These are phyloP conservation scores for Kodamaea sp. DNA, from an alignment of 1,139 yeast genomes.

Conservation along the genomic window DNA sequence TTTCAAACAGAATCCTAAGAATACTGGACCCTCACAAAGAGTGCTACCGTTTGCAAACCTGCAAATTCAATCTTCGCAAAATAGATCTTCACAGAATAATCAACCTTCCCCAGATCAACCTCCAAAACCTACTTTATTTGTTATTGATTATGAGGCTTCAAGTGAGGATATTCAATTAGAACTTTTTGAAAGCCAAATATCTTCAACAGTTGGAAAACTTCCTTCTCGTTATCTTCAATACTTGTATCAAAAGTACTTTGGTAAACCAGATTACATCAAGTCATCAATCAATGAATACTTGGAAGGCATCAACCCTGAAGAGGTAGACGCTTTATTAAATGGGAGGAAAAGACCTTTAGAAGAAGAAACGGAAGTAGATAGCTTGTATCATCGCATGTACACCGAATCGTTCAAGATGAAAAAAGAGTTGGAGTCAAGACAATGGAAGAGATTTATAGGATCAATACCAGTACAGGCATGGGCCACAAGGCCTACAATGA, in stretches of 20 bases:
- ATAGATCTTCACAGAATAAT: constrained; percentile 1
- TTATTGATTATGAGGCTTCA: constrained; percentile 16
- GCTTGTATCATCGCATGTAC: constrained; percentile 15
- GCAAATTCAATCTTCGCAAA: neutral
- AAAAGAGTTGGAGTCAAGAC: constrained; percentile 12
- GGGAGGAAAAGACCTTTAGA: constrained; percentile 6
- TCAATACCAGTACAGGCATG: constrained; percentile 70
- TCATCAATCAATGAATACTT: constrained; percentile 31
- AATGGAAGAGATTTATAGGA: constrained; percentile 54
- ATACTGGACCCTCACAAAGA: neutral
- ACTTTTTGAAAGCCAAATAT: constrained; percentile 20
- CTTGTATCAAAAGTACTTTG: constrained; percentile 23
- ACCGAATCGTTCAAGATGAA: constrained; percentile 12
- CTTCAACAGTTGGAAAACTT: constrained; percentile 22
- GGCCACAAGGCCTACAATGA: constrained; percentile 75
- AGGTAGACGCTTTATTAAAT: constrained; percentile 9
- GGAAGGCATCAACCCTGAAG: constrained; percentile 15
- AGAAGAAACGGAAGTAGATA: constrained; percentile 10
- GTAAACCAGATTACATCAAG: constrained; percentile 22
- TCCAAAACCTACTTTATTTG: constrained; percentile 15
- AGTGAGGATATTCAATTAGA: constrained; percentile 10
- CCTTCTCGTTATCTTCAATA: constrained; percentile 14
- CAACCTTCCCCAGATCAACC: constrained; percentile 1
- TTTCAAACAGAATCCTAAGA: constrained; percentile 4
- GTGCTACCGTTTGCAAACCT: constrained; percentile 1